Conservation (phyloP, 805 yeast species). For the Ogataea kodamae region DNA sequence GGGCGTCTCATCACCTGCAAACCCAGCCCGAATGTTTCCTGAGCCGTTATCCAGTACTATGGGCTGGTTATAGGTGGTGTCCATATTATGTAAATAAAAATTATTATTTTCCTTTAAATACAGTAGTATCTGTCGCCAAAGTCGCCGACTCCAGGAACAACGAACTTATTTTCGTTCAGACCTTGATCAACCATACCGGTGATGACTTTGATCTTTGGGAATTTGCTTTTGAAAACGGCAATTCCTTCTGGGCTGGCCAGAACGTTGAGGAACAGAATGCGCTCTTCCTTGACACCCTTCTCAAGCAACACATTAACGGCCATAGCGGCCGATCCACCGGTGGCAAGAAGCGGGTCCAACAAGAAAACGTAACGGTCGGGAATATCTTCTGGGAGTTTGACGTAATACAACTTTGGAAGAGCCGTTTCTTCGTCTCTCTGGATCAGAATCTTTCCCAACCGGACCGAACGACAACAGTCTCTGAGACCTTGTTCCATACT, state of each 20-base stretch:
- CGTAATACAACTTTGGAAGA: slow-evolving; percentile 84
- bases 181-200: slow-evolving; percentile 92
- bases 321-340: slow-evolving; percentile 98
- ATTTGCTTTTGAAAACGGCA: slow-evolving; percentile 66
- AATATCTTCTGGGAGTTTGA: slow-evolving; percentile 91
- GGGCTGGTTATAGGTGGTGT: slow-evolving; percentile 57
- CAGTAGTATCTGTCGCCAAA: slow-evolving; percentile 98
- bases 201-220: slow-evolving; percentile 82
- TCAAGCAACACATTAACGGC: slow-evolving; percentile 87
- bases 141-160: slow-evolving; percentile 95
- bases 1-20: slow-evolving; percentile 89
- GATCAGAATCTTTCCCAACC: slow-evolving; percentile 93
- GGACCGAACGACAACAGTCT: slow-evolving; percentile 93
- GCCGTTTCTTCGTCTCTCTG: slow-evolving; percentile 99
- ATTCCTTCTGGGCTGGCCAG: slow-evolving; percentile 96
- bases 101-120: slow-evolving; percentile 38
- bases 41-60: slow-evolving; percentile 83
- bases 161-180: slow-evolving; percentile 78
- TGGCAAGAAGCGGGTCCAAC: slow-evolving; percentile 96
- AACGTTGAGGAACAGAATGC: slow-evolving; percentile 86
- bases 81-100: slow-evolving; percentile 7
- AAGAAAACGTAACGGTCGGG: slow-evolving; percentile 82
- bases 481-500: slow-evolving; percentile 98
- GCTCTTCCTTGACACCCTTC: slow-evolving; percentile 83
- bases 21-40: slow-evolving; percentile 81